A percentile compares a stretch with the other conserved stretches of the same genome.
These are phyloP conservation scores for Vickermania spadyakhi DNA, from an alignment of 208 protist genomes.

Conservation along the genomic window DNA sequence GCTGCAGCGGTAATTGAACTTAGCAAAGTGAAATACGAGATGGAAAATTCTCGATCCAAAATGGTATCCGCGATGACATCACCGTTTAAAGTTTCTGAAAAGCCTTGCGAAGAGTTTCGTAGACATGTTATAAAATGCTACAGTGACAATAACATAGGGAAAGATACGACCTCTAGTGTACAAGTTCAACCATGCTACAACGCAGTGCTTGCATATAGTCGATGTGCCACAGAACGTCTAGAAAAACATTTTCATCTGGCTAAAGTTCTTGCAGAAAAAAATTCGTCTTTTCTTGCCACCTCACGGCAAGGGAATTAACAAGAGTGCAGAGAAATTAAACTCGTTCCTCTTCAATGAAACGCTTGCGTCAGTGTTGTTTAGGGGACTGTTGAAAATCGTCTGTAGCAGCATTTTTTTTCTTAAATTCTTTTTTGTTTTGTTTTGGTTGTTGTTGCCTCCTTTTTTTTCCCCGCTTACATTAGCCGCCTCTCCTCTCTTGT, in stretches of 20 bases:
- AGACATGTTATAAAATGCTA: constrained; percentile 50
- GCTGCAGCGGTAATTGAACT: constrained; percentile 49
- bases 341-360: too few species aligned
- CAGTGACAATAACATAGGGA: constrained; percentile 22
- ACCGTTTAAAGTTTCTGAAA: constrained; percentile 55
- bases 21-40: constrained; percentile 46
- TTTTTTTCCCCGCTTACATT: too few species aligned
- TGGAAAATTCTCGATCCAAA: constrained; percentile 38
- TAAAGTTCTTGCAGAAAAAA: neutral
- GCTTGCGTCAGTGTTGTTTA: too few species aligned
- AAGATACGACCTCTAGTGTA: too few species aligned
- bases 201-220: neutral
- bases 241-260: neutral
- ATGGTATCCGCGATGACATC: constrained; percentile 56
- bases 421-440: too few species aligned
- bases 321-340: too few species aligned
- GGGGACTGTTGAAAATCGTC: too few species aligned
- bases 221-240: neutral
- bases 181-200: neutral
- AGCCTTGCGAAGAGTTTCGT: constrained; percentile 45
- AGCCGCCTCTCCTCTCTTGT: too few species aligned
- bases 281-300: neutral
- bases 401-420: too few species aligned
- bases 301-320: neutral
- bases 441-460: too few species aligned